Base-by-base conservation (phyloP, 192 early-diverging fungal species). In the Allomyces javanicus region DNA sequence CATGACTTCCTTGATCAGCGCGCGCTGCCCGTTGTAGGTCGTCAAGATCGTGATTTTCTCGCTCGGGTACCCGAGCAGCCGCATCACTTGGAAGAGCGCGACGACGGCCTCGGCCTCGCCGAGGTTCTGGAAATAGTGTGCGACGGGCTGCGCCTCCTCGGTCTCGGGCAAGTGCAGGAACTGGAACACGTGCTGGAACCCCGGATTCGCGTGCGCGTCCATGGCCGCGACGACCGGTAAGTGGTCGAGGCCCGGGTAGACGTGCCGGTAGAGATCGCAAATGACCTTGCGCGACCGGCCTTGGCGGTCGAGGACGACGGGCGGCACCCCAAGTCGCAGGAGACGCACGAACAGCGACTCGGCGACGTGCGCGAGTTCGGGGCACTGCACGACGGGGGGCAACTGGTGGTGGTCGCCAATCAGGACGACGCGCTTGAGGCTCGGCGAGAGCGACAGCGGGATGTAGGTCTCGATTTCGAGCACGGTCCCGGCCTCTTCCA, bases 321-420 rank as follows among this genome's bases (percentile, higher is more conserved):
- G 82, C 14, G 94, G 94, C n/a, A 99, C 95, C 24, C 93, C 94
- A 40, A 99, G 73, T 1, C 91, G 84, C 4, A 99, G 82, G 68
- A 97, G 83, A 3, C 97, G 80, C 5, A 90, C 79, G 72, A 98
- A 98, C 73, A 99, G 74, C 66, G 85, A 87, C 77, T 98, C 94
- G 72, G 96, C 94, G 89, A 99, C 85, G 68, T 93, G 77, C 67
- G 87, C 86, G 72, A 97, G 85, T 0, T 87, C 89, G 61, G 75
- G 75, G 71, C 87, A 91, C 75, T 93, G 87, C 10, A 99, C 94
- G 12, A 99, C 91, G 25, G 95, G 97, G 22, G 94, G 95, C 25
- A 98, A 73, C 70, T 99, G 97, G 70, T 95, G 84, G 72, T 97
- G 95, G 72, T 99, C 97, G 33, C 97, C 97, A 69, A 98, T 96